Evolutionary conservation across 2,329 filamentous ascomycete species (phyloP), one percentile per base, ranked within the genome.

Genomic region (Paraphoma chrysanthemicola): DNA sequence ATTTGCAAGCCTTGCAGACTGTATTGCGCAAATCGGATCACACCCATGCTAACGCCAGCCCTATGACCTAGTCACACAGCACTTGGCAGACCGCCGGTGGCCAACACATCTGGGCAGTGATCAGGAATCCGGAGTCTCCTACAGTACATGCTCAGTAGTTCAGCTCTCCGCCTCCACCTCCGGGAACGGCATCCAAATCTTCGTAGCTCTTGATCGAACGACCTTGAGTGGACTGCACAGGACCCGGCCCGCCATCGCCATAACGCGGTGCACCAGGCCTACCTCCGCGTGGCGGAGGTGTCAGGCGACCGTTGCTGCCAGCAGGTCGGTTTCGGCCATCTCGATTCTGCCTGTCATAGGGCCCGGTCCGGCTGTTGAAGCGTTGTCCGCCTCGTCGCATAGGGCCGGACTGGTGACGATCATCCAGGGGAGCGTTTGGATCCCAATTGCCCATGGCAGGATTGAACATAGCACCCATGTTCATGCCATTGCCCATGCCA

Each of bases 121-220:
- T 10, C 33, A 36, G 9, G 33, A n/a, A 42, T 8, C 16, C 16
- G 11, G 39, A 42, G n/a, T n/a, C 16, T 16, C 11, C 39, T 42
- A 11, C 8, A 3, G 23, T 23, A 23, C 23, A 23, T 23, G 23
- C 53, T 65, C 74, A 98, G 74, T 98, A 98, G 78, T 98, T 96
- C 70, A 98, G 81, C 79, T 97, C 94, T 29, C 91, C 90, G 41
- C 89, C 88, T 41, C 89, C 91, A 49, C 77, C 76, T 17, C 72
- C 74, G 39, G 78, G 78, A 49, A 80, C 80, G n/a, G 96, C 94
- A 79, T 99, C 95, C 23, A 99, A 82, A 74, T 99, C 95, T 77
- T 99, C 96, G 74, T 99, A 99, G 76, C 92, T 97, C 84, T 96
- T 97, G 63, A 99, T 80, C 59, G 91, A 97, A 54, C 95, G 87